Evolutionary conservation across 345 rosid species (phyloP).

Genomic region (Brassica juncea): DNA sequence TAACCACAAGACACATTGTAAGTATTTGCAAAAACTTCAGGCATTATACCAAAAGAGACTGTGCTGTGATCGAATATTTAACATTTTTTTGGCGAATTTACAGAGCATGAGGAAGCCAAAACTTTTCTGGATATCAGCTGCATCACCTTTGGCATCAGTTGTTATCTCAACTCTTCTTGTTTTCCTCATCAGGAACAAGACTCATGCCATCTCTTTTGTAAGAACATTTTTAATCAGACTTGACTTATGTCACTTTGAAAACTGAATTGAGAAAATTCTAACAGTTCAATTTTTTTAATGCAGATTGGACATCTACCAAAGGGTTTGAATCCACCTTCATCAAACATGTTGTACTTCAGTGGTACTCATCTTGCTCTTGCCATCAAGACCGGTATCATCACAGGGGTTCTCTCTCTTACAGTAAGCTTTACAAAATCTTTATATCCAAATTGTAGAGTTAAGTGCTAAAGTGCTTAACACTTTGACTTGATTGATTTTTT

Average conservation of each 20-base stretch:
- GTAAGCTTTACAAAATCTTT: conserved; percentile 49
- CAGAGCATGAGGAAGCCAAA: conserved; percentile 89
- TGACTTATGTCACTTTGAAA: background rate
- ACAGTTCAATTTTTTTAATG: background rate
- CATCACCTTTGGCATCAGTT: conserved; percentile 85
- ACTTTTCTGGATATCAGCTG: conserved; percentile 95
- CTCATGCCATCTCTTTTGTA: conserved; percentile 70
- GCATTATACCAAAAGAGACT: background rate
- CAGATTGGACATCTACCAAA: conserved; percentile 92
- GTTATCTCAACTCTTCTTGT: conserved; percentile 73
- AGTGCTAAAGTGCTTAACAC: background rate
- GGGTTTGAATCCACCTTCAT: conserved; percentile 95
- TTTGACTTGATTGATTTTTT: conserved; percentile 6
- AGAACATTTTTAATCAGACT: conserved; percentile 36
- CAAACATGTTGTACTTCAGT: conserved; percentile 68
- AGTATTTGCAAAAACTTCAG: conserved; percentile 33
- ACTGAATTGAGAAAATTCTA: conserved; percentile 1
- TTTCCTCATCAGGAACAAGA: conserved; percentile 61
- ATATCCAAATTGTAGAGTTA: background rate
- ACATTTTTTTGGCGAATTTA: background rate
- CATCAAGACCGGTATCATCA: conserved; percentile 81
- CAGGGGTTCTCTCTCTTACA: conserved; percentile 86
- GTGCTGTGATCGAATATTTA: background rate
- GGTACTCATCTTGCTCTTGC: conserved; percentile 63
- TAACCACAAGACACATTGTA: conserved; percentile 85